Base-by-base conservation (phyloP, 2,329 filamentous ascomycete species). In the Cercospora citrullina region DNA sequence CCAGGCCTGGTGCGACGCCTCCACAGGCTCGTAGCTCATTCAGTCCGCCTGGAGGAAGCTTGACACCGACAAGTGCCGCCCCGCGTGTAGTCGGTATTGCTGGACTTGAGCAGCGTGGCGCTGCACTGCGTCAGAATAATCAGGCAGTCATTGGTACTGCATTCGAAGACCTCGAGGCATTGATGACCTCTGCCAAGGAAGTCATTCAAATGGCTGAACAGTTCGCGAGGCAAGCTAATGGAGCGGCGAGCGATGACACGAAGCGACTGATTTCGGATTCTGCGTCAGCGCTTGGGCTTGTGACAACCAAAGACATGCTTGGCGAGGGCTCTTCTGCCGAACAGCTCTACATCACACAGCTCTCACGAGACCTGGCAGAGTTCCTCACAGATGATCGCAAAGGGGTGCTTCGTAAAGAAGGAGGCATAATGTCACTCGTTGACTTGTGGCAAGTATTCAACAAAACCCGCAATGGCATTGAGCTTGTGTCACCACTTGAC, bases 181-280 rank as follows among this genome's bases (percentile, higher is more conserved):
- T 99, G 42, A 99, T 98, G 94, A 93, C 94, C 3, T 97, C 94
- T 3, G 95, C 95, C 5, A 97, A 98, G 77, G 93, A 99, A 77
- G 93, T 99, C 60, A 90, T 98, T 61, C 93, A 93, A 5, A 88
- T 99, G 51, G 95, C 95, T 0, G 94, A 98, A 79, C 89, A 89
- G 16, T 94, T 98, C 73, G 89, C 93, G 1, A 85, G 88, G 12
- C 91, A 94, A 75, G 79, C 81, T 66, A 81, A 83, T 21, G 87
- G 86, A 23, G 86, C 84, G n/a, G 85, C 79, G 45, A 68, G 69
- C 26, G 75, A 76, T 6, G 92, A 95, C 78, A 89, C 92, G 10
- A 91, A 86, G 72, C 88, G 88, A 8, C 83, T 96, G 2, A 84
- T 96, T 8, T 92, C 91, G 0, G 91, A 96, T 76, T 96, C 92